These are phyloP conservation scores for Starmerella gropengiesseri DNA, from an alignment of 805 yeast genomes.

Conservation along the genomic window DNA sequence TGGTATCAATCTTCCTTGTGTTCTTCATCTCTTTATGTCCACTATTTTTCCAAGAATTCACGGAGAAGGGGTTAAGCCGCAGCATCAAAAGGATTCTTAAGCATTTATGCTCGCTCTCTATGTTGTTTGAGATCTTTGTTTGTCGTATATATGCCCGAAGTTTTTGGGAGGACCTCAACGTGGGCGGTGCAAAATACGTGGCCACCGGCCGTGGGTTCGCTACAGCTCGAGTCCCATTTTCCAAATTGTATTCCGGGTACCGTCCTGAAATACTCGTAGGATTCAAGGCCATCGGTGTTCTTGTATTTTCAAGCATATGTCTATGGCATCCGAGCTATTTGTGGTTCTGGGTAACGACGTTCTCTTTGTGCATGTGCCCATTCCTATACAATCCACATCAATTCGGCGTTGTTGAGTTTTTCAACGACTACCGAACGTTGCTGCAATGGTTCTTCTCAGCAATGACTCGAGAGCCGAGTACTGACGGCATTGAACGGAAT, in stretches of 20 bases:
- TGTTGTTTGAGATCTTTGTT: conserved; percentile 68
- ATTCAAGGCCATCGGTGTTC: conserved; percentile 39
- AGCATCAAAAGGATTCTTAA: conserved; percentile 52
- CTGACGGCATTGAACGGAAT: no score
- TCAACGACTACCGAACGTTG: conserved; percentile 77
- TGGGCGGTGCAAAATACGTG: conserved; percentile 75
- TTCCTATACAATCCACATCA: conserved; percentile 89
- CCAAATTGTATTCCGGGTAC: conserved; percentile 55
- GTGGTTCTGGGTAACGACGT: conserved; percentile 89
- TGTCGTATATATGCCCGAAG: conserved; percentile 68
- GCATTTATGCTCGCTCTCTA: conserved; percentile 62
- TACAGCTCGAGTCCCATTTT: conserved; percentile 56
- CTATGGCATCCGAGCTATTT: conserved; percentile 75
- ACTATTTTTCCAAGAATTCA: conserved; percentile 61
- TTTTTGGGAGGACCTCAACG: conserved; percentile 51
- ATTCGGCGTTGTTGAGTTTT: conserved; percentile 78
- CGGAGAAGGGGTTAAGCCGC: conserved; percentile 64
- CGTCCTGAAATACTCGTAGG: conserved; percentile 50
- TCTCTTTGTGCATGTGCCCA: conserved; percentile 77
- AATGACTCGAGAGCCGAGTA: conserved; percentile 28
- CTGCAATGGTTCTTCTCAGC: conserved; percentile 50
- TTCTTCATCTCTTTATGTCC: conserved; percentile 68
- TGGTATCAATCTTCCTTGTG: conserved; percentile 62
- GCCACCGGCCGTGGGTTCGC: conserved; percentile 80
- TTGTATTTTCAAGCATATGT: conserved; percentile 46